phyloP scores from a whole-genome alignment of 257 asterid species.

The Scutellaria minor region DNA sequence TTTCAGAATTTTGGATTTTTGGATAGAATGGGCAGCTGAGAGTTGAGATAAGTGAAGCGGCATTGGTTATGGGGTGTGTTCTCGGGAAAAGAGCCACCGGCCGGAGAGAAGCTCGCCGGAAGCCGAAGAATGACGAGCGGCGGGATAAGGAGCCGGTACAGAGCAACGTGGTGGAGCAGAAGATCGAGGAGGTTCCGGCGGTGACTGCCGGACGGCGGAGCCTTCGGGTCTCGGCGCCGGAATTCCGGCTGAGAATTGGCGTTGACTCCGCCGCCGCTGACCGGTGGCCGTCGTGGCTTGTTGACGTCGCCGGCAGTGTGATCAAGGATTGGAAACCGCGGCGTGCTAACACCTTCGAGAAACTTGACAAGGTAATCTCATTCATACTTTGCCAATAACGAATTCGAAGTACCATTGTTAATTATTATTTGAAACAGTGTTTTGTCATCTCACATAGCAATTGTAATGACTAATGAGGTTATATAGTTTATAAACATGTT shows the following conservation, averaged over 20 bases:
- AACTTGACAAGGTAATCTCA: conserved; percentile 73
- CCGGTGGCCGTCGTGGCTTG: conserved; percentile 90
- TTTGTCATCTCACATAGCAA: too few relatives aligned
- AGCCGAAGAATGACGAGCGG: conserved; percentile 1
- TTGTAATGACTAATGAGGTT: too few relatives aligned
- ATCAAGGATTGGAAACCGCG: conserved; percentile 87
- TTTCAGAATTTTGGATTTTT: conserved; percentile 2
- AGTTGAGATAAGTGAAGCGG: background rate
- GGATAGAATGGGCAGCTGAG: conserved; percentile 35
- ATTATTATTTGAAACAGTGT: too few relatives aligned
- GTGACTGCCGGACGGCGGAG: conserved; percentile 26
- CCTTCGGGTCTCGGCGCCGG: conserved; percentile 35
- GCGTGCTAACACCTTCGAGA: conserved; percentile 85
- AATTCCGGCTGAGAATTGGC: conserved; percentile 42
- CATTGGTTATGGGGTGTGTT: conserved; percentile 61
- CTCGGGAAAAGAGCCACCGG: conserved; percentile 48
- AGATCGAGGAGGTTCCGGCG: conserved; percentile 39
- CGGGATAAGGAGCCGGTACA: conserved; percentile 30
- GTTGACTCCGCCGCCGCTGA: conserved; percentile 41
- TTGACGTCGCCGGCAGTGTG: conserved; percentile 75
- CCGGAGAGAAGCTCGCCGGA: conserved; percentile 34
- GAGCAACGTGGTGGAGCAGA: conserved; percentile 33
- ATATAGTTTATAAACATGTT: too few relatives aligned
- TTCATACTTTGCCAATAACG: background rate
- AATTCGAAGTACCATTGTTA: background rate